Conservation (phyloP, 345 rosid species). For the Linum usitatissimum region DNA sequence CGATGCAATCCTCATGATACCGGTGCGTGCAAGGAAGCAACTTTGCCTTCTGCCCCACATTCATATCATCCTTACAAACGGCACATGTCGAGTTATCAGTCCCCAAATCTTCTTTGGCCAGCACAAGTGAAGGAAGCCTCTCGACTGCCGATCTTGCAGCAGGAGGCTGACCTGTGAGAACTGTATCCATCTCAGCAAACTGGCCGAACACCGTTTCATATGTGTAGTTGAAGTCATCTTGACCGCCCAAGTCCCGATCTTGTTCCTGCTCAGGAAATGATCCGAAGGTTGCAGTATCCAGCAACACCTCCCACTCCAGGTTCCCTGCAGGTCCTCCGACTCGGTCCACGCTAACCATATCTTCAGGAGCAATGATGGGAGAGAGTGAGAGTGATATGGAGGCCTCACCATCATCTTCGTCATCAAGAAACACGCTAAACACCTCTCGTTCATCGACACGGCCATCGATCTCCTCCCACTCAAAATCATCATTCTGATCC, state of each 20-base stretch:
- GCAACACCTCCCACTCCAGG: slow-evolving; percentile 72
- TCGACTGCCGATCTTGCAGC: slow-evolving; percentile 55
- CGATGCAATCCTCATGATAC: slow-evolving; percentile 77
- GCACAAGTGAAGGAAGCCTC: slow-evolving; percentile 40
- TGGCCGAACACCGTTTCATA: slow-evolving; percentile 69
- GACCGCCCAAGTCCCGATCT: slow-evolving; percentile 33
- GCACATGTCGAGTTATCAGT: slow-evolving; percentile 48
- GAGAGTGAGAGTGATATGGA: slow-evolving; percentile 48
- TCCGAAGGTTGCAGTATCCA: slow-evolving; percentile 54
- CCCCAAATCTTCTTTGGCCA: slow-evolving; percentile 41
- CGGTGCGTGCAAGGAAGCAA: slow-evolving; percentile 71
- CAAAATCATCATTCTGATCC: slow-evolving; percentile 58
- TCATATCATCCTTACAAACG: slow-evolving; percentile 70
- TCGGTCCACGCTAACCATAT: slow-evolving; percentile 39
- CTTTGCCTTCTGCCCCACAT: slow-evolving; percentile 45
- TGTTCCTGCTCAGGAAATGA: slow-evolving; percentile 28
- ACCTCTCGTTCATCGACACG: slow-evolving; percentile 55
- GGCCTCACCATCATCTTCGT: slow-evolving; percentile 46
- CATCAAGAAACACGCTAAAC: slow-evolving; percentile 42
- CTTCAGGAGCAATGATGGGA: slow-evolving; percentile 45
- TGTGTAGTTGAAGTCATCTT: slow-evolving; percentile 46
- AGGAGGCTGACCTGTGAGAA: slow-evolving; percentile 49
- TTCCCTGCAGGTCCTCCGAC: slow-evolving; percentile 32
- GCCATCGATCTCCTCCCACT: slow-evolving; percentile 91
- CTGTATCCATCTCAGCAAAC: slow-evolving; percentile 57